phyloP scores from a whole-genome alignment of 768 basidiomycete genomes.

The Hebeloma cylindrosporum region DNA sequence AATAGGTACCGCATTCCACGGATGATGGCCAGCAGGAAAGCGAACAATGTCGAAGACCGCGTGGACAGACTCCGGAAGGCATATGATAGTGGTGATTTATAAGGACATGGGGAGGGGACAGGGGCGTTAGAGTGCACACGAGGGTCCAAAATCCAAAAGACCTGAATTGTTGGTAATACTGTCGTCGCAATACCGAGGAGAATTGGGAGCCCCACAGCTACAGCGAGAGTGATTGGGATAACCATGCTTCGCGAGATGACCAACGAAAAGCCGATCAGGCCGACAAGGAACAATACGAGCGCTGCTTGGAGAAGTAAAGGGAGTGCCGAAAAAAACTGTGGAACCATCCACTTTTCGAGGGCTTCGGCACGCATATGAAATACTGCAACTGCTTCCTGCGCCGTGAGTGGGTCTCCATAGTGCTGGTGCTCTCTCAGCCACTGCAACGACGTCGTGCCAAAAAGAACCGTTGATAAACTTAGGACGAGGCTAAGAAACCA shows the following conservation, averaged over 20 bases:
- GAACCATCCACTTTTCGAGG: constrained; percentile 26
- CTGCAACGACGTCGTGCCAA: constrained; percentile 17
- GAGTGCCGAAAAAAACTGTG: constrained; percentile 23
- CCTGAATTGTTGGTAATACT: constrained; percentile 23
- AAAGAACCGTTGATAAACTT: constrained; percentile 14
- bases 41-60: no score
- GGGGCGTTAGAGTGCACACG: background rate
- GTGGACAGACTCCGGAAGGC: constrained; percentile 11
- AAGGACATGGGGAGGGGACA: constrained; percentile 21
- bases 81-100: constrained; percentile 27
- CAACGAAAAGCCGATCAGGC: constrained; percentile 25
- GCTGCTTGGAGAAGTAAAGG: constrained; percentile 29
- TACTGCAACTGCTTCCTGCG: constrained; percentile 11
- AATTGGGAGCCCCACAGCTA: constrained; percentile 18
- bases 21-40: no score
- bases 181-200: constrained; percentile 24
- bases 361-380: constrained; percentile 28
- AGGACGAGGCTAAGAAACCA: constrained; percentile 20
- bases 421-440: constrained; percentile 20
- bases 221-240: constrained; percentile 15
- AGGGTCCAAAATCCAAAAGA: background rate
- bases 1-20: no score
- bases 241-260: constrained; percentile 16
- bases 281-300: constrained; percentile 29
- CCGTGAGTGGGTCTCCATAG: constrained; percentile 5